These are phyloP conservation scores for Candida sakaeoensis DNA, from an alignment of 805 yeast genomes.

Conservation along the genomic window DNA sequence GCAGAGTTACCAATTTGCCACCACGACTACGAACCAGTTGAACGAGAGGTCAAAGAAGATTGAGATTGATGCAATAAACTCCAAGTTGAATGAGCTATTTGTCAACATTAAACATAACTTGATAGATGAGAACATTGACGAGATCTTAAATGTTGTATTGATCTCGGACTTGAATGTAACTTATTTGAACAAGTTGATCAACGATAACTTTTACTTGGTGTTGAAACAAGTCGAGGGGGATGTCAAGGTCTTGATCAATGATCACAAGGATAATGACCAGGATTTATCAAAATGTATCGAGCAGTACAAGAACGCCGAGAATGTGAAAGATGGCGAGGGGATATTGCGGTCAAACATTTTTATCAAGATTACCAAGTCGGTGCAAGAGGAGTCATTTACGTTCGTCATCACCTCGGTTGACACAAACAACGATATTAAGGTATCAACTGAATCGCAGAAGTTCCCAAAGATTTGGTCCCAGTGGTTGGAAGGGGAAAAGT, in stretches of 20 bases:
- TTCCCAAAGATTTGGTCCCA: constrained; percentile 87
- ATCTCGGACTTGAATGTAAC: constrained; percentile 63
- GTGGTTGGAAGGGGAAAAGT: constrained; percentile 68
- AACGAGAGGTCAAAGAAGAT: constrained; percentile 37
- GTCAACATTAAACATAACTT: constrained; percentile 46
- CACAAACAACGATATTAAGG: constrained; percentile 68
- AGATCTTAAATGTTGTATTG: constrained; percentile 38
- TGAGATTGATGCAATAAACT: constrained; percentile 14
- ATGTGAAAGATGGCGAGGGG: constrained; percentile 14
- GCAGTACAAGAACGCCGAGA: constrained; percentile 26
- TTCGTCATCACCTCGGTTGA: constrained; percentile 43
- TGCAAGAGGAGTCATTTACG: background rate
- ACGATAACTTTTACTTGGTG: constrained; percentile 55
- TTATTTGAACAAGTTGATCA: constrained; percentile 45
- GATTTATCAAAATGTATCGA: constrained; percentile 8
- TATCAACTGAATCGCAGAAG: constrained; percentile 79
- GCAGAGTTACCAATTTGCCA: constrained; percentile 48
- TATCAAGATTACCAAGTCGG: constrained; percentile 22
- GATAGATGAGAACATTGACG: constrained; percentile 48
- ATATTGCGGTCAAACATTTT: constrained; percentile 45
- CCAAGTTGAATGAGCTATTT: constrained; percentile 28
- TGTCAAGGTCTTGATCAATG: constrained; percentile 56
- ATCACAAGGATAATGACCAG: constrained; percentile 23
- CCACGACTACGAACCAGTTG: constrained; percentile 39
- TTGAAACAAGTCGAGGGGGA: constrained; percentile 79